Base-by-base conservation (phyloP, 495 filamentous ascomycete genomes). In the Terfezia boudieri region DNA sequence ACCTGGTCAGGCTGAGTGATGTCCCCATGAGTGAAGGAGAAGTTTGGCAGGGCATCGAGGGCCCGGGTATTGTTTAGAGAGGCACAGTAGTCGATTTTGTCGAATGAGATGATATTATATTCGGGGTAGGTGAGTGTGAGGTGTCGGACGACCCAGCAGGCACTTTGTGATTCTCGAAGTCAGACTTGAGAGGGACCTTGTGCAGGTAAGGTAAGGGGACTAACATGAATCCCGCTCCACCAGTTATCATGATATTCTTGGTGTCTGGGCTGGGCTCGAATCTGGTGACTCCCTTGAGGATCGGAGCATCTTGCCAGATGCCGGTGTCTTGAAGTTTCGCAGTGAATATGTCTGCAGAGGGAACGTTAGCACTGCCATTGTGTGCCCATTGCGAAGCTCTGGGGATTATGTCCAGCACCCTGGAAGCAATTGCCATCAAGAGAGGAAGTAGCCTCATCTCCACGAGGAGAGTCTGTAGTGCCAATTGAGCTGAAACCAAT, bases 81-180 rank as follows among this genome's bases (percentile, higher is more conserved):
- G 12, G 82, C 71, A 65, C 77, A 81, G 66, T 82, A 80, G 61
- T 84, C 81, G 49, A 86, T 70, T 66, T 83, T 85, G 67, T 86
- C 82, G 59, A 84, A 83, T 14, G 78, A 83, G 41, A 86, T 66
- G 55, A 85, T 74, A 55, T 79, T 81, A 70, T 86, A 86, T 49
- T 78, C 61, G 0, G 77, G 71, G 58, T 85, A 85, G 11, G 75
- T 78, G 48, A 80, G 64, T 17, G 74, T 74, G 55, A 85, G 69
- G 64, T 84, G 81, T 49, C 81, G 76, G 50, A 80, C 78, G 26
- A 86, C 68, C 82, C 82, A 84, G 64, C 76, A 82, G 50, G 79
- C 81, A 58, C 75, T 78, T 41, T 60, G 46, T 0, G 9, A 3
- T 56, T 16, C 14, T 26, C 20, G 26, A 7, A 32, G 26, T 32